Percentiles rank a stretch among this genome's conserved stretches.
phyloP scores from a whole-genome alignment of 371 early-diverging fungal genomes.

The Rhizopus sp. region DNA sequence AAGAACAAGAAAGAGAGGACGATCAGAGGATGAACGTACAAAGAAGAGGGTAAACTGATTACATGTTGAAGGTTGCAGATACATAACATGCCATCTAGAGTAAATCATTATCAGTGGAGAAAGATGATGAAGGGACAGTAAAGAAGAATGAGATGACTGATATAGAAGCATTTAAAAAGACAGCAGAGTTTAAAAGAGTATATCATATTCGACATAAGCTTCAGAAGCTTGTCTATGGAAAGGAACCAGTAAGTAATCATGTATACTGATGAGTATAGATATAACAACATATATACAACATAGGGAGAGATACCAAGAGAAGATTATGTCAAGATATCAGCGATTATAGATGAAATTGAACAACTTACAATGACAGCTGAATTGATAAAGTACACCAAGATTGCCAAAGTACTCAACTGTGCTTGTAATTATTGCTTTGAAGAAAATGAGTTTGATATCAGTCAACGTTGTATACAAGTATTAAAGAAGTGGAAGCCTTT shows the following conservation, averaged over 20 bases:
- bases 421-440: slow-evolving; percentile 32
- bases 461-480: slow-evolving; percentile 27
- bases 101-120: slow-evolving; percentile 17
- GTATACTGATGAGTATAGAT: background rate
- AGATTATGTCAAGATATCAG: slow-evolving; percentile 29
- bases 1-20: slow-evolving; percentile 16
- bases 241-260: slow-evolving; percentile 26
- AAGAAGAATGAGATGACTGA: slow-evolving; percentile 2
- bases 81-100: background rate
- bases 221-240: slow-evolving; percentile 39
- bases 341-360: slow-evolving; percentile 34
- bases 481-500: slow-evolving; percentile 33
- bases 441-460: slow-evolving; percentile 30
- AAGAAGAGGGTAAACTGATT: slow-evolving; percentile 10
- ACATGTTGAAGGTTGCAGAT: background rate
- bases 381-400: slow-evolving; percentile 43
- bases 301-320: slow-evolving; percentile 36
- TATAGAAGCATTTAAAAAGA: slow-evolving; percentile 22
- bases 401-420: slow-evolving; percentile 40
- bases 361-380: slow-evolving; percentile 29
- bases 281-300: background rate
- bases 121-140: slow-evolving; percentile 9
- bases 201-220: slow-evolving; percentile 37
- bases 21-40: slow-evolving; percentile 5
- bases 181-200: slow-evolving; percentile 24